Conservation (phyloP, 2,329 filamentous ascomycete species). For the Microsporum canis region DNA sequence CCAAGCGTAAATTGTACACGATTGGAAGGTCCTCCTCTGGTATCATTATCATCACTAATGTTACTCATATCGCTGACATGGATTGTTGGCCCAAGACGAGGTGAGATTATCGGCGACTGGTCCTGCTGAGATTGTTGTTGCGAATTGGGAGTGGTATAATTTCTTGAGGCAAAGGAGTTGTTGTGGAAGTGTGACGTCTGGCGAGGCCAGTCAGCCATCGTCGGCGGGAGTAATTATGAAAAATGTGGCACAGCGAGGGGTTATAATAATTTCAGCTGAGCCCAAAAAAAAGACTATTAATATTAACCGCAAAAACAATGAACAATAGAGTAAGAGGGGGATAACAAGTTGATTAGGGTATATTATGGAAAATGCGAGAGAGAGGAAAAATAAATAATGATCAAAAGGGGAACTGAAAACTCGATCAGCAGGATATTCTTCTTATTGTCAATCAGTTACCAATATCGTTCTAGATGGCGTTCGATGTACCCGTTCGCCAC, state of each 20-base stretch:
- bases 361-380: background rate
- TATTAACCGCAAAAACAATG: background rate
- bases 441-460: background rate
- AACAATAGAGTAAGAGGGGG: background rate
- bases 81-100: background rate
- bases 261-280: background rate
- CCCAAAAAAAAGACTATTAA: background rate
- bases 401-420: background rate
- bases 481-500: conserved; percentile 2
- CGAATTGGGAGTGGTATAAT: background rate
- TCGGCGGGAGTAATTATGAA: background rate
- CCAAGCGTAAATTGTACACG: conserved; percentile 9
- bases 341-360: background rate
- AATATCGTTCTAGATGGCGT: background rate
- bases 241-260: background rate
- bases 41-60: background rate
- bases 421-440: background rate
- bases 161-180: background rate
- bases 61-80: conserved; percentile 22
- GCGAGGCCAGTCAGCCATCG: conserved; percentile 1
- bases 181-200: background rate
- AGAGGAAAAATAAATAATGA: background rate
- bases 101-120: background rate
- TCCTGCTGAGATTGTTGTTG: background rate
- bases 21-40: background rate